A percentile compares a stretch with the other conserved stretches of the same genome.
Evolutionary conservation across 441 rosid species (phyloP).

Genomic region (Populus tomentosa): DNA sequence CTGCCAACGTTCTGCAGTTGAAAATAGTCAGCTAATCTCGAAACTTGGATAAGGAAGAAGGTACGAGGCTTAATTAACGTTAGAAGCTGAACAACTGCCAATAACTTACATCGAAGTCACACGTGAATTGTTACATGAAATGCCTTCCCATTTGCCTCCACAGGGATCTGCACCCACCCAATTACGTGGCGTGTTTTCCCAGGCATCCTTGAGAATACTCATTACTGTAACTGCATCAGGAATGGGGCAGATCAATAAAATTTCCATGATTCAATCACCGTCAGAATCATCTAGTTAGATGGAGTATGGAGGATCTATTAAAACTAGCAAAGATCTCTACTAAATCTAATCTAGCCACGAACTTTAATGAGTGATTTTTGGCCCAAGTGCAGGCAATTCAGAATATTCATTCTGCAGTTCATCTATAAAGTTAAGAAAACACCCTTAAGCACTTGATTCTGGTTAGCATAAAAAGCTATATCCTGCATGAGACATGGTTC

Average conservation of each 20-base stretch:
- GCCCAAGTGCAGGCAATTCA: too few species aligned
- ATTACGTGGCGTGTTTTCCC: conserved; percentile 47
- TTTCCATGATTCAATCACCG: neutral
- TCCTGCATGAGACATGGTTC: too few species aligned
- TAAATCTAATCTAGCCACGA: too few species aligned
- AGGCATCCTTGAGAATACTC: conserved; percentile 32
- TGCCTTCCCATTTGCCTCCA: conserved; percentile 67
- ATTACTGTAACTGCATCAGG: conserved; percentile 39
- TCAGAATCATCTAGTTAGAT: too few species aligned
- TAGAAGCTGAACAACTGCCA: neutral
- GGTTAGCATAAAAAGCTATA: too few species aligned
- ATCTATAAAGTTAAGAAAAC: too few species aligned
- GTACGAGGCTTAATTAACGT: neutral
- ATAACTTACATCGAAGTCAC: conserved; percentile 53
- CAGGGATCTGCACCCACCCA: conserved; percentile 84
- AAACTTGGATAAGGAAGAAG: neutral
- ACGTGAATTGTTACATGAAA: conserved; percentile 44
- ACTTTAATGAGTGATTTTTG: too few species aligned
- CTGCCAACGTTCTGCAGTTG: conserved; percentile 51
- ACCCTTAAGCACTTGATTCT: too few species aligned
- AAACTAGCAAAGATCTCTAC: too few species aligned
- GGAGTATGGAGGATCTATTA: too few species aligned
- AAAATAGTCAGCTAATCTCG: neutral
- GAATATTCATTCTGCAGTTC: too few species aligned
- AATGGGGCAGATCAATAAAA: neutral